phyloP scores from a whole-genome alignment of 176 grass and related monocot species.

The Oryza nivara region DNA sequence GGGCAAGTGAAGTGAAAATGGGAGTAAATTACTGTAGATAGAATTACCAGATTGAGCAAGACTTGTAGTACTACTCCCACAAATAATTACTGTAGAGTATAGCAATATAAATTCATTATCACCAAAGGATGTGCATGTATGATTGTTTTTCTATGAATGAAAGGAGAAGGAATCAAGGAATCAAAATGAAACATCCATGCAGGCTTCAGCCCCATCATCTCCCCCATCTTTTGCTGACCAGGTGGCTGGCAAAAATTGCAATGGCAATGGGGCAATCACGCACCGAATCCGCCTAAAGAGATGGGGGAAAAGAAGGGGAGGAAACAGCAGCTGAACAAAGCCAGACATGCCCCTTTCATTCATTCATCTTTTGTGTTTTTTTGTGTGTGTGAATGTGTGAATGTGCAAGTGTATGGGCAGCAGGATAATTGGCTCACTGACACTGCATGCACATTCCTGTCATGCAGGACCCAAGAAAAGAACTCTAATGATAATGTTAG shows the following conservation, averaged over 20 bases:
- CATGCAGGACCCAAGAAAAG: background rate
- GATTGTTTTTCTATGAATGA: background rate
- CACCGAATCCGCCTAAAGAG: conserved; percentile 22
- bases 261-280: background rate
- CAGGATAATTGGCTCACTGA: conserved; percentile 4
- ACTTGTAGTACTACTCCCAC: too few species aligned
- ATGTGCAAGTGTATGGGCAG: background rate
- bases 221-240: background rate
- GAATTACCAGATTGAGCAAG: too few species aligned
- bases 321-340: background rate
- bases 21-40: too few species aligned
- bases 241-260: background rate
- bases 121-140: background rate
- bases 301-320: background rate
- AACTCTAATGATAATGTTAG: background rate
- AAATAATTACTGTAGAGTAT: too few species aligned
- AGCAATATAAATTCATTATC: too few species aligned
- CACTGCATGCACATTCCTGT: conserved; percentile 3
- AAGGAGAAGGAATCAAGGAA: background rate
- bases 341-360: background rate
- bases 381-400: background rate
- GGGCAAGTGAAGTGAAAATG: too few species aligned
- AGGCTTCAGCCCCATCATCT: background rate
- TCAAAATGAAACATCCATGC: background rate
- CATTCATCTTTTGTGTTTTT: background rate